Conservation (phyloP, 805 yeast species). For the Kodamaea fukazawae region DNA sequence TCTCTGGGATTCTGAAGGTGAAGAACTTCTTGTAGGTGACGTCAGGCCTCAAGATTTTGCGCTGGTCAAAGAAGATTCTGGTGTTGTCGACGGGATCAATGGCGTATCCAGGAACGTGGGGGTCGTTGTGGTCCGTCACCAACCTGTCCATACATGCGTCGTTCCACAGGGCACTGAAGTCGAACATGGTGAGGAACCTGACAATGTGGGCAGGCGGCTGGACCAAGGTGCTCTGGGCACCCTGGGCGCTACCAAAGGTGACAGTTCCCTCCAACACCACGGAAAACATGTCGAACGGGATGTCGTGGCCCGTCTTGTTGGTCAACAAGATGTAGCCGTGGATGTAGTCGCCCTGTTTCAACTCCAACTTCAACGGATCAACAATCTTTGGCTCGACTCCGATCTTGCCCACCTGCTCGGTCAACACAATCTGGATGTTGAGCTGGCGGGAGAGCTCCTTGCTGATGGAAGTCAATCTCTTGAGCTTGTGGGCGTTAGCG, state of each 20-base stretch:
- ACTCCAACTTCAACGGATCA: constrained; percentile 29
- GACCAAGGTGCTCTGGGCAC: constrained; percentile 16
- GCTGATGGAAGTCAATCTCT: constrained; percentile 28
- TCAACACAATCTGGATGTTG: constrained; percentile 29
- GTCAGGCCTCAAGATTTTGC: constrained; percentile 28
- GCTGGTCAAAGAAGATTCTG: constrained; percentile 20
- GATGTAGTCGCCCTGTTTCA: constrained; percentile 36
- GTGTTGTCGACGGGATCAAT: constrained; percentile 36
- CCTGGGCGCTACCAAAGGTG: constrained; percentile 23
- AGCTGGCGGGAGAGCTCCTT: constrained; percentile 25
- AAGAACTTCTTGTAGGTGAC: constrained; percentile 40
- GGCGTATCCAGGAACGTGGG: constrained; percentile 21
- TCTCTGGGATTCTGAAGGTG: constrained; percentile 38
- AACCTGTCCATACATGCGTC: constrained; percentile 33
- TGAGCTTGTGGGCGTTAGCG: constrained; percentile 35
- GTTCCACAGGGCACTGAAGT: constrained; percentile 42
- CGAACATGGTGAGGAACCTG: constrained; percentile 39
- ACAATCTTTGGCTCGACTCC: constrained; percentile 32
- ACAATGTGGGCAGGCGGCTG: constrained; percentile 20
- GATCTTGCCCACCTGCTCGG: constrained; percentile 31
- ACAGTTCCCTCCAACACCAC: constrained; percentile 37
- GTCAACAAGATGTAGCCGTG: constrained; percentile 34
- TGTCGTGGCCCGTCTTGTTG: constrained; percentile 24
- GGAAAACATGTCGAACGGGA: constrained; percentile 41
- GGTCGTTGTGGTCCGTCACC: constrained; percentile 28